Conservation (phyloP, 805 yeast genomes). For the Saccharomycopsis fermentans region DNA sequence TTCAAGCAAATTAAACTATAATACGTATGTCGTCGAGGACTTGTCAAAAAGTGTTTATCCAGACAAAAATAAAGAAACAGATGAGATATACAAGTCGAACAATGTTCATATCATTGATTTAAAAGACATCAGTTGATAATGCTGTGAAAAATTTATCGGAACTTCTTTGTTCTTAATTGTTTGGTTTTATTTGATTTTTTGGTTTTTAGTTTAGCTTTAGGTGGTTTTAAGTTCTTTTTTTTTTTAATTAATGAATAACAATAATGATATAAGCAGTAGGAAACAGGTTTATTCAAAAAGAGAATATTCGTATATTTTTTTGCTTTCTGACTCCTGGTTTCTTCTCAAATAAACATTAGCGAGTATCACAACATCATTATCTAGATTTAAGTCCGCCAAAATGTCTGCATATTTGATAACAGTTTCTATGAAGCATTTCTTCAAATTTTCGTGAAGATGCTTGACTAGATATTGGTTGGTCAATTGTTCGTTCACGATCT, state of each 20-base stretch:
- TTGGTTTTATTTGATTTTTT: neutral
- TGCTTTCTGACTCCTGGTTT: neutral
- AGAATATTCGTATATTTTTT: neutral
- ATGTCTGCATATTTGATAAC: slow-evolving; percentile 8
- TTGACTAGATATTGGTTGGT: slow-evolving; percentile 13
- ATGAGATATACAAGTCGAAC: slow-evolving; percentile 25
- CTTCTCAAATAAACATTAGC: slow-evolving; percentile 5
- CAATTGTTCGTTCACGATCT: slow-evolving; percentile 5
- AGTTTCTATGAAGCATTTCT: slow-evolving; percentile 5
- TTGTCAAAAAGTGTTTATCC: slow-evolving; percentile 48
- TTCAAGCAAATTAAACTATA: slow-evolving; percentile 49
- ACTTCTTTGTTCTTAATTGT: neutral
- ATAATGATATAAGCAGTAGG: neutral
- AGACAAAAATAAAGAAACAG: slow-evolving; percentile 29
- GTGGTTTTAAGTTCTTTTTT: neutral
- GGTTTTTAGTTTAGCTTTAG: neutral
- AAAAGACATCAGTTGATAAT: slow-evolving; percentile 4
- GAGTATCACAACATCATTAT: slow-evolving; percentile 9
- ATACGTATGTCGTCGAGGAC: slow-evolving; percentile 49
- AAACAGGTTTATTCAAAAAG: neutral
- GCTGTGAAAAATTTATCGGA: too few species aligned
- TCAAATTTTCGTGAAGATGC: slow-evolving; percentile 1
- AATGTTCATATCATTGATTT: slow-evolving; percentile 26
- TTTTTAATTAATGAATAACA: neutral
- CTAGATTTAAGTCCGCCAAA: slow-evolving; percentile 15